These are phyloP conservation scores for Fusarium musae DNA, from an alignment of 2,329 filamentous ascomycete species.

Conservation along the genomic window DNA sequence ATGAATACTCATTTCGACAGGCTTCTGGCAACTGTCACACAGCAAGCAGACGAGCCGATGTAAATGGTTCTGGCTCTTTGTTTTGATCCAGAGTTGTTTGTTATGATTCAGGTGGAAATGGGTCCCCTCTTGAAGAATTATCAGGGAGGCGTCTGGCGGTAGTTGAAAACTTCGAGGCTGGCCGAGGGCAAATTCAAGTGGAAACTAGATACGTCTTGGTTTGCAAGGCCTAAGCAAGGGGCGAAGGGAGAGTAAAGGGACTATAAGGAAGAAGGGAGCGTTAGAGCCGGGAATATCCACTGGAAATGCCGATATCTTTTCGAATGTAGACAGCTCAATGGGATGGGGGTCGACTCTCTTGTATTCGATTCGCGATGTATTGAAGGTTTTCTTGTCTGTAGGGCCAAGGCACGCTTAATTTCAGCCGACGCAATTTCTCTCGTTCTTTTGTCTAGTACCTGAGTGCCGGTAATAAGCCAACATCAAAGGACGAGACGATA, in stretches of 20 bases:
- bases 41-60: constrained; percentile 16
- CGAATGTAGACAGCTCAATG: constrained; percentile 37
- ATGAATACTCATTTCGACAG: constrained; percentile 35
- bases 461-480: constrained; percentile 43
- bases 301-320: constrained; percentile 32
- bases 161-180: constrained; percentile 19
- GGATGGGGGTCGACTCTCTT: constrained; percentile 47
- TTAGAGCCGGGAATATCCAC: constrained; percentile 28
- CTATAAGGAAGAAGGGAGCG: constrained; percentile 44
- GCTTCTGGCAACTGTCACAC: constrained; percentile 7
- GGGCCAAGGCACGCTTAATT: constrained; percentile 34
- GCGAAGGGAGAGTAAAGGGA: constrained; percentile 40
- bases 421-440: constrained; percentile 44
- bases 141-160: constrained; percentile 24
- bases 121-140: constrained; percentile 39
- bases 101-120: constrained; percentile 40
- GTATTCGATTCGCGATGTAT: constrained; percentile 44
- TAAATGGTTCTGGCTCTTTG: constrained; percentile 24
- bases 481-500: constrained; percentile 41
- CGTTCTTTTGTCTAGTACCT: constrained; percentile 46
- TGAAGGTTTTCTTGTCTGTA: constrained; percentile 37
- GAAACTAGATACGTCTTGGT: constrained; percentile 24
- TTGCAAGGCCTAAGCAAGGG: constrained; percentile 22
- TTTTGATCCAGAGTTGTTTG: constrained; percentile 47
- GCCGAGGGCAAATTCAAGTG: constrained; percentile 22